Base-by-base conservation (phyloP, 2,329 filamentous ascomycete genomes). In the Aphanocladium album region DNA sequence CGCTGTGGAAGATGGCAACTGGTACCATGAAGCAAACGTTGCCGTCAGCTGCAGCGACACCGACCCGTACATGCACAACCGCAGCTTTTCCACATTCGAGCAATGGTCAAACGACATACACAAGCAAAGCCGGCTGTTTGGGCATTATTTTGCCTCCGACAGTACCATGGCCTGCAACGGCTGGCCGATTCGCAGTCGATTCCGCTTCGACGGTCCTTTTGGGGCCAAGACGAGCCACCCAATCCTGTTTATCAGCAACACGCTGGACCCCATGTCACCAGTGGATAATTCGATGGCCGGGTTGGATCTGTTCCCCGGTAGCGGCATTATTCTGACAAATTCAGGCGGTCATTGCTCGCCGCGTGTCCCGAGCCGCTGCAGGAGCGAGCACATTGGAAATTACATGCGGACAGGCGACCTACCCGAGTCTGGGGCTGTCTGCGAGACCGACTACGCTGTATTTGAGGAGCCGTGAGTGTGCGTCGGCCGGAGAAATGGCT, bases 11-110 rank as follows among this genome's bases (percentile, higher is more conserved):
- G 50, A 53, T 14, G 35, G n/a, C n/a, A 25, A 12, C 21, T 53
- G 50, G 50, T 53, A 53, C 19, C 50, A 53, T 33, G 50, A 53
- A 33, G 50, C 50, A 17, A 53, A 53, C 21, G 50, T 53, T 19
- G 50, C 50, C 16, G 50, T 53, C 12, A 53, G 33, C 35, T 53
- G 50, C 50, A 53, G 50, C 21, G 50, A 53, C 35, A 53, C 33
- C 17, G 50, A 53, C 14, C 5, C 30, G 21, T 21, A 27, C 50
- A 33, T 53, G 35, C 50, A 12, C 19, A 11, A 27, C 33, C 50
- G 50, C 33, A 17, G 25, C 30, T 27, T 41, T 5, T 33, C 50
- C 5, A 33, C 2, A 14, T 53, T 39, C 25, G 21, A n/a, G 50
- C 33, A 39, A 19, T 53, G 50, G 50, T 27, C 50, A 5, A 14